A percentile compares a stretch with the other conserved stretches of the same genome.
These are phyloP conservation scores for Plasmodiophora brassicae DNA, from an alignment of 208 protist species.

Conservation along the genomic window DNA sequence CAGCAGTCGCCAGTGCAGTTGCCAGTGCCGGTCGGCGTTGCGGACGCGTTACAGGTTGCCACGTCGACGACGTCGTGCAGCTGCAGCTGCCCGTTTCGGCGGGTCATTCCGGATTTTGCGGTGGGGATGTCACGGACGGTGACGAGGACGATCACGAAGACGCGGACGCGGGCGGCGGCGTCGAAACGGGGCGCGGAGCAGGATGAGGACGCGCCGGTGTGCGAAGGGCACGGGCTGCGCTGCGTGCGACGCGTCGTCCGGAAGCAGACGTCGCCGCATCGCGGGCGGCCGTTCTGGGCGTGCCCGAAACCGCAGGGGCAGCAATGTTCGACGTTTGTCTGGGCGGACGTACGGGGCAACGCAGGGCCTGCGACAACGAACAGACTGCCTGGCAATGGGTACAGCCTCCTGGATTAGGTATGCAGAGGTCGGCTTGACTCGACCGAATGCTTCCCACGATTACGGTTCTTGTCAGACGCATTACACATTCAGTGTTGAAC, in stretches of 20 bases:
- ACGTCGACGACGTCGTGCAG: too few relatives aligned
- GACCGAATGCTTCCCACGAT: background rate
- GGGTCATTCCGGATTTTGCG: too few relatives aligned
- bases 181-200: too few relatives aligned
- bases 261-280: background rate
- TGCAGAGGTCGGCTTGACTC: background rate
- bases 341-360: background rate
- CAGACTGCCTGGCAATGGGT: background rate
- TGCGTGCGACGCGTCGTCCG: background rate
- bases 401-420: background rate
- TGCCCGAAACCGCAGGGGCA: background rate
- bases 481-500: background rate
- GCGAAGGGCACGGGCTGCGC: background rate
- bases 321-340: background rate
- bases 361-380: background rate
- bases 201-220: too few relatives aligned
- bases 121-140: too few relatives aligned
- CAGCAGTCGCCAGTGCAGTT: too few relatives aligned
- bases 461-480: background rate
- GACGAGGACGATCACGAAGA: too few relatives aligned
- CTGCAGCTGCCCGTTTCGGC: too few relatives aligned
- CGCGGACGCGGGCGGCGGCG: too few relatives aligned
- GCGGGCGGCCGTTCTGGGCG: background rate
- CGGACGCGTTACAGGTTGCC: too few relatives aligned
- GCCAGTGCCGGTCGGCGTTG: too few relatives aligned